phyloP scores from a whole-genome alignment of 1,284 basidiomycete genomes.

The Lignosus rhinocerotis region DNA sequence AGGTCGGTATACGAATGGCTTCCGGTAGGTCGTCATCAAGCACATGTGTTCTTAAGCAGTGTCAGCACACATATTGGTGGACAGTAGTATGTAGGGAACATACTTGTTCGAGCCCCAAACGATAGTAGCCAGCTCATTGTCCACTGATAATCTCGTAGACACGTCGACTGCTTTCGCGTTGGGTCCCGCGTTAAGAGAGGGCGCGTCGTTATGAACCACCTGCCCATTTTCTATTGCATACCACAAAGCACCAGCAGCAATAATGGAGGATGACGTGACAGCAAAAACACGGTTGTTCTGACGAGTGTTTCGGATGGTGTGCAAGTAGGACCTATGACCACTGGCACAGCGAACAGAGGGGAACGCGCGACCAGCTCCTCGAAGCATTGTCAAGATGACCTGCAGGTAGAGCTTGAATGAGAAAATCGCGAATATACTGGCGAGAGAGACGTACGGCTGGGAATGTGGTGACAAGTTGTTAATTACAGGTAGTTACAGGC shows the following conservation, averaged over 20 bases:
- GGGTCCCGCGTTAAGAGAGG: constrained; percentile 1
- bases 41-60: constrained; percentile 41
- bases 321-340: constrained; percentile 15
- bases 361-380: constrained; percentile 12
- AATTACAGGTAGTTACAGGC: too few relatives aligned
- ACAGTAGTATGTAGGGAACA: constrained; percentile 17
- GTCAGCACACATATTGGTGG: not conserved
- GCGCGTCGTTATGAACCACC: constrained; percentile 33
- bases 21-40: constrained; percentile 37
- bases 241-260: constrained; percentile 23
- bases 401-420: not conserved
- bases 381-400: constrained; percentile 3
- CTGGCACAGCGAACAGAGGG: constrained; percentile 1
- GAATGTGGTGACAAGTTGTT: too few relatives aligned
- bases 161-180: not conserved
- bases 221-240: constrained; percentile 14
- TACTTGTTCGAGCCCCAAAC: constrained; percentile 65
- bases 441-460: not conserved
- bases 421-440: not conserved
- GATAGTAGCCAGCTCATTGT: constrained; percentile 39
- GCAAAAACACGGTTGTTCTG: constrained; percentile 7
- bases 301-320: not conserved
- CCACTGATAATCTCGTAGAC: constrained; percentile 3
- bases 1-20: constrained; percentile 47
- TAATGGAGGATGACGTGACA: constrained; percentile 18